A percentile compares a stretch with the other conserved stretches of the same genome.
Conservation (phyloP, 352 stramenopile genomes). For the Globisporangium cylindrosporum region DNA sequence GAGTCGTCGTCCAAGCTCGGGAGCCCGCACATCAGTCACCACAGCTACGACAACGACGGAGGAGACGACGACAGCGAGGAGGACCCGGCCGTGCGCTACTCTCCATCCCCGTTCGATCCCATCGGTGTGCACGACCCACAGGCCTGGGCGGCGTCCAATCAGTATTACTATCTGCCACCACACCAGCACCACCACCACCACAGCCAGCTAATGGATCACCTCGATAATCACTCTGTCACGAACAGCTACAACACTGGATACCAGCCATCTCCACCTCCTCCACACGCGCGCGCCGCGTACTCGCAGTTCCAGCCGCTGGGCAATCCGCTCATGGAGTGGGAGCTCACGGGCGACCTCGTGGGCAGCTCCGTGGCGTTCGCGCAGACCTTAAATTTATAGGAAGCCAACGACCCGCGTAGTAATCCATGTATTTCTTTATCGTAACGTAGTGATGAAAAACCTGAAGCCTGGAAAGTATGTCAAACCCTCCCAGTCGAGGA, state of each 20-base stretch:
- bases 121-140: constrained; percentile 1
- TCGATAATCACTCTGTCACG: background rate
- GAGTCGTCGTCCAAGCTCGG: background rate
- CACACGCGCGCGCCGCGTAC: background rate
- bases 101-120: background rate
- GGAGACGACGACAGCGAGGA: background rate
- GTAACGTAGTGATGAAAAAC: background rate
- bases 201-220: background rate
- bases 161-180: background rate
- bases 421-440: background rate
- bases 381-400: constrained; percentile 9
- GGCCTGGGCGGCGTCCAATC: background rate
- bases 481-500: background rate
- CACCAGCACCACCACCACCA: background rate
- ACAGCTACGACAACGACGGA: background rate
- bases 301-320: background rate
- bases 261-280: background rate
- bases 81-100: background rate
- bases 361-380: constrained; percentile 9
- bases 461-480: background rate
- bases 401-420: background rate
- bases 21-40: background rate
- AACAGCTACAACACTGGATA: background rate
- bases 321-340: constrained; percentile 1
- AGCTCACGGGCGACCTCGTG: constrained; percentile 1